Evolutionary conservation across 768 basidiomycete genomes (phyloP), one percentile per base, ranked within the genome.

Genomic region (Tylopilus sp.): DNA sequence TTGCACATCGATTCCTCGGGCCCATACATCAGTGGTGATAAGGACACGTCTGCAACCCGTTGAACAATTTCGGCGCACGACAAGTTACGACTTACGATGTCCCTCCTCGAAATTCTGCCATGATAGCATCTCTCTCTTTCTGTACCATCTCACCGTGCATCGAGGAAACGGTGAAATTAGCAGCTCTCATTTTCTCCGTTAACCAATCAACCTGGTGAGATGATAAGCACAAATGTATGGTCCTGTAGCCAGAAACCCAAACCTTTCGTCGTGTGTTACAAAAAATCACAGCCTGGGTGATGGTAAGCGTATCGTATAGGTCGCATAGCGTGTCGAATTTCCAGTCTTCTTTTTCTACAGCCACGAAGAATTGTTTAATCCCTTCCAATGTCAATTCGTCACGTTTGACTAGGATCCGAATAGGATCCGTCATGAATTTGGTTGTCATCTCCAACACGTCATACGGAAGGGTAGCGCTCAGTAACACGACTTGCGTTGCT

Each of bases 321-420:
- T 97, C 96, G 68, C 91, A 97, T 29, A 99, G 80, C 0, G 95
- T 98, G 73, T 98, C 95, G 66, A 97, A 95, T 70, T 99, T 99
- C 95, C 95, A 98, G 68, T 99, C 96, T 72, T 99, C 96, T 76
- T 98, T 97, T 75, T 98, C 96, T 51, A 99, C 96, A 42, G 95
- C 96, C 46, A 99, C 92, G 78, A 94, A 94, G 76, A 95, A 95
- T 69, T 96, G 92, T 64, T 94, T 94, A 75, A 95, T 94, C 10
- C 89, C 89, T 66, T 99, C 96, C 52, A 98, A 79, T 47, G 96
- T 97, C 80, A 98, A 81, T 74, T 99, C 96, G 67, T 98, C 95
- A 87, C 94, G 92, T 79, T 98, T 97, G 72, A 98, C 95, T 62
- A 98, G 86, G 63, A 99, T 97, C 42, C 93, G 89, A 68, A 98